Evolutionary conservation across 2,329 filamentous ascomycete genomes (phyloP), one percentile per base, ranked within the genome.

Genomic region (Meredithiella fracta): DNA sequence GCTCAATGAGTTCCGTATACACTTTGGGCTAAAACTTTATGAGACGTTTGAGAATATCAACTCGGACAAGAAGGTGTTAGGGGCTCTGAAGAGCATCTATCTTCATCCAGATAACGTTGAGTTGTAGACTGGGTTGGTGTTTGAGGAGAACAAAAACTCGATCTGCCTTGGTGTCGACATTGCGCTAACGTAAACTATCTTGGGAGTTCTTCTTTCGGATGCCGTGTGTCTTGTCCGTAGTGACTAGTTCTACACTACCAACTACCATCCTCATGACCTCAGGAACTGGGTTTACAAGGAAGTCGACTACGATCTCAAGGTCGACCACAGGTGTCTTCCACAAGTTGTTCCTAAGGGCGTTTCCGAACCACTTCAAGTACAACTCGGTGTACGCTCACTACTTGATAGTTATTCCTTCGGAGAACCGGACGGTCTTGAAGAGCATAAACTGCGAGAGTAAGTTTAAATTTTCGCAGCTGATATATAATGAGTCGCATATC

Each of bases 241-340:
- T 34, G 86, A 92, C 63, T 73, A 86, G 20, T 83, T 86, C 69
- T 89, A 89, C 70, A 90, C 85, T 0, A 73, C 68, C n/a, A 86
- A 91, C 66, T 90, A 85, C 65, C 79, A 82, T 61, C 78, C 86
- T 0, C 77, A 79, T 7, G 79, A 81, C 62, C 68, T 94, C 50
- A 94, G 87, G 1, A 89, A 87, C 68, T 94, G 86, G 86, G 87
- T 87, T 20, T 91, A 79, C 70, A 79, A 80, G 55, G 83, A 88
- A 64, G 83, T 78, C 2, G 75, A 85, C 20, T 86, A 83, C 56
- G 85, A 94, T 62, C 69, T 82, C 22, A 79, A 76, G 58, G 69
- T 91, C 61, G 85, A 92, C 67, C 82, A 92, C 64, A 87, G 88
- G 84, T 62, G 79, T 89, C 11, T 86, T 91, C 68, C 89, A 90